Evolutionary conservation across 345 rosid genomes (phyloP).

Genomic region (Salix udensis): DNA sequence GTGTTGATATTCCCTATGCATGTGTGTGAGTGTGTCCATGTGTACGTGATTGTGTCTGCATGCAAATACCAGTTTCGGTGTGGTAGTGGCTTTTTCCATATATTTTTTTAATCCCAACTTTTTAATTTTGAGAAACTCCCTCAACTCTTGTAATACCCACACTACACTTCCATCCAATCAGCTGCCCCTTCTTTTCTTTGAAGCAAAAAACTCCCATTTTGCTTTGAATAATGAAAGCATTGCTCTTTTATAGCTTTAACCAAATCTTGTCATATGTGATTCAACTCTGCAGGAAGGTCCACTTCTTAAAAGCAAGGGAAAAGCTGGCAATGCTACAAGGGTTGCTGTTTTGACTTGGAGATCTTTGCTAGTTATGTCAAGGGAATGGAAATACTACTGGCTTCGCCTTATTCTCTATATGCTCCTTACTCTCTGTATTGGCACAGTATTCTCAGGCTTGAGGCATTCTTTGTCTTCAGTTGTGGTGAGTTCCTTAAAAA

Average conservation of each 20-base stretch:
- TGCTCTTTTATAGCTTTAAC: constrained; percentile 1
- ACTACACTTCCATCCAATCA: background rate
- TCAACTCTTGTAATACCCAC: background rate
- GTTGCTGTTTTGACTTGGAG: constrained; percentile 96
- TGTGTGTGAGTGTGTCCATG: too few relatives aligned
- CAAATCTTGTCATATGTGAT: constrained; percentile 10
- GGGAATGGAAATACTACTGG: constrained; percentile 99
- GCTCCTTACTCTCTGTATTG: constrained; percentile 73
- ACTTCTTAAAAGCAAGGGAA: constrained; percentile 84
- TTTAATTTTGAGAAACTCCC: background rate
- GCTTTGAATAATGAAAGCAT: background rate
- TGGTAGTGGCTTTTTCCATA: background rate
- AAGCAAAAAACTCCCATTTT: background rate
- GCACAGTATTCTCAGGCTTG: constrained; percentile 81
- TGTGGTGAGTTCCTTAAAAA: constrained; percentile 52
- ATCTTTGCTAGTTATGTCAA: constrained; percentile 87
- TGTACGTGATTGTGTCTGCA: too few relatives aligned
- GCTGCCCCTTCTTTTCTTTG: background rate
- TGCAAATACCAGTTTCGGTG: background rate
- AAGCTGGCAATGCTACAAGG: constrained; percentile 67
- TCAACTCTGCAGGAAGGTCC: constrained; percentile 72
- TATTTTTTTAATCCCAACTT: background rate
- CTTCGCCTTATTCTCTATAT: constrained; percentile 81
- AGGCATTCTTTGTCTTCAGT: constrained; percentile 94
- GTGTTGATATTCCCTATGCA: background rate